Evolutionary conservation across 331 rosid species (phyloP).

Genomic region (Quercus tomentella): DNA sequence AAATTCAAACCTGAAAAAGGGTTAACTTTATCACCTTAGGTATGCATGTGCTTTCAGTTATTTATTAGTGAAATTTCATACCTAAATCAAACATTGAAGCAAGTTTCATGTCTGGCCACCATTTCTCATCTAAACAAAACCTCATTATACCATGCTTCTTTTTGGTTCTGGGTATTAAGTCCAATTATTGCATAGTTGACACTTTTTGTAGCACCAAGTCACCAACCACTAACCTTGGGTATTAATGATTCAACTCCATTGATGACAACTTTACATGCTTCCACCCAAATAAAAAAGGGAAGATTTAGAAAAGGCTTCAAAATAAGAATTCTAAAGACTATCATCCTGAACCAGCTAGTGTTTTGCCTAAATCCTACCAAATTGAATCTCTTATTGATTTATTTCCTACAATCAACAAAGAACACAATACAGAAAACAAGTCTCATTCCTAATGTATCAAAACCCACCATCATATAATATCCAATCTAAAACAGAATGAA

Average conservation of each 20-base stretch:
- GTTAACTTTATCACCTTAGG: neutral
- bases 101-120: neutral
- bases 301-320: neutral
- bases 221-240: neutral
- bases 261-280: neutral
- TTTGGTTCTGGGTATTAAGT: neutral
- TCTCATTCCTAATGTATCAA: constrained; percentile 1
- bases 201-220: neutral
- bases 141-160: neutral
- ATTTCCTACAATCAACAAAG: neutral
- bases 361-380: neutral
- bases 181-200: neutral
- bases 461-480: neutral
- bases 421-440: neutral
- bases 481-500: neutral
- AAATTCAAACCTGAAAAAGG: neutral
- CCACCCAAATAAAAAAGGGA: neutral
- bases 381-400: neutral
- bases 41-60: neutral
- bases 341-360: neutral
- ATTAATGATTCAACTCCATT: neutral
- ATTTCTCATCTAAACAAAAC: neutral
- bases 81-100: neutral
- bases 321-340: neutral
- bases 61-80: neutral